phyloP scores from a whole-genome alignment of 1,284 basidiomycete species.

The Leccinum subspadiceum region DNA sequence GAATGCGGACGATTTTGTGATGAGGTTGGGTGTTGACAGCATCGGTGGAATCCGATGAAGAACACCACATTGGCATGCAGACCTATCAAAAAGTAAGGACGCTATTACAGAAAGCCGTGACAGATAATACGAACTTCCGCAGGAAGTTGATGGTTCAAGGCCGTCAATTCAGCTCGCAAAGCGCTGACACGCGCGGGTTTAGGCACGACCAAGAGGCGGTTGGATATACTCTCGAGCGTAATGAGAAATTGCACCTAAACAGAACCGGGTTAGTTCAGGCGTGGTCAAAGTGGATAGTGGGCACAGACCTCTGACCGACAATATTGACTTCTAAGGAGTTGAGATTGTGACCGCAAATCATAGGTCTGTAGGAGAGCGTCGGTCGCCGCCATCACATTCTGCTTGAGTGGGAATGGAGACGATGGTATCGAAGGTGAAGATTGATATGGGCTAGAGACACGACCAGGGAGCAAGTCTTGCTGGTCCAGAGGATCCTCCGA shows the following conservation, averaged over 20 bases:
- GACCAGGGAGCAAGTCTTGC: conserved; percentile 45
- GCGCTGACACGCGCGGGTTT: conserved; percentile 94
- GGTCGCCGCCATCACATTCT: conserved; percentile 43
- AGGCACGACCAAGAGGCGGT: conserved; percentile 88
- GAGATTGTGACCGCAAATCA: conserved; percentile 62
- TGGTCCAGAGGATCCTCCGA: conserved; percentile 76
- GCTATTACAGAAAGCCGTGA: conserved; percentile 2
- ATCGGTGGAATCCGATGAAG: conserved; percentile 57
- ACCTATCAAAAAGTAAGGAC: conserved; percentile 48
- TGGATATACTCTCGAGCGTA: conserved; percentile 89
- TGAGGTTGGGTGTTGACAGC: conserved; percentile 61
- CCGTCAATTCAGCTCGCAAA: conserved; percentile 92
- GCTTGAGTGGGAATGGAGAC: conserved; percentile 43
- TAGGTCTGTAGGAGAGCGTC: conserved; percentile 66
- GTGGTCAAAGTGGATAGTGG: not conserved
- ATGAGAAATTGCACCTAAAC: conserved; percentile 81
- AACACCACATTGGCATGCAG: conserved; percentile 98
- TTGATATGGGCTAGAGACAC: conserved; percentile 50
- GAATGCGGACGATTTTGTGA: conserved; percentile 95
- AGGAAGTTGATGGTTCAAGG: conserved; percentile 93
- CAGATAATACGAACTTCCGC: conserved; percentile 64
- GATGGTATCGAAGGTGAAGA: conserved; percentile 66
- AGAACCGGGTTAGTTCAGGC: not conserved
- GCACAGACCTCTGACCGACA: conserved; percentile 81
- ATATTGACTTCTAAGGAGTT: conserved; percentile 85